Evolutionary conservation across 2,329 filamentous ascomycete genomes (phyloP).

Genomic region (Beauveria sp.): DNA sequence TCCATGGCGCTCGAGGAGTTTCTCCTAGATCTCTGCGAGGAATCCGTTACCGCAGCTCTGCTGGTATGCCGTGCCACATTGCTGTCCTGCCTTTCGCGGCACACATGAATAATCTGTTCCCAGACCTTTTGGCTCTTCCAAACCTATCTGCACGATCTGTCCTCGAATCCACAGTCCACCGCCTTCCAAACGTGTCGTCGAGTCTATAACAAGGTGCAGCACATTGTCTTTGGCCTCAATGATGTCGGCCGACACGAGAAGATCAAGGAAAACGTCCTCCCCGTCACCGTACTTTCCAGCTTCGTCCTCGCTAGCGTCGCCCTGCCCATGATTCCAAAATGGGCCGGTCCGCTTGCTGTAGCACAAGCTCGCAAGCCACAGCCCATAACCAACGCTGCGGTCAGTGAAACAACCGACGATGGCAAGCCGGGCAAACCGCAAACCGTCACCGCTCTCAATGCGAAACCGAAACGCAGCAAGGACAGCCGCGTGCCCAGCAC

Average conservation of each 20-base stretch:
- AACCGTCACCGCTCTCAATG: conserved; percentile 49
- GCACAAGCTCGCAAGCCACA: conserved; percentile 74
- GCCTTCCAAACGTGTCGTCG: conserved; percentile 76
- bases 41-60: conserved; percentile 76
- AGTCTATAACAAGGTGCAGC: conserved; percentile 82
- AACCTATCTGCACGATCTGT: conserved; percentile 77
- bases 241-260: conserved; percentile 63
- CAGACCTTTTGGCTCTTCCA: conserved; percentile 90
- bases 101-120: background rate
- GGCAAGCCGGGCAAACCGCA: conserved; percentile 58
- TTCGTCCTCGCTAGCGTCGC: conserved; percentile 72
- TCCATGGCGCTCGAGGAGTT: conserved; percentile 89
- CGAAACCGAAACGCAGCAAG: conserved; percentile 41
- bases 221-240: conserved; percentile 74
- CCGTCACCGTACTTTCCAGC: conserved; percentile 73
- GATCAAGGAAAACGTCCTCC: conserved; percentile 74
- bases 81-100: background rate
- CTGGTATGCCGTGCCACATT: conserved; percentile 46
- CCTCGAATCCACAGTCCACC: conserved; percentile 64
- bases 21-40: conserved; percentile 76
- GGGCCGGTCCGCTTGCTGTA: conserved; percentile 73
- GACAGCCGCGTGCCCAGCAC: conserved; percentile 39
- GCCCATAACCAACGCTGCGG: conserved; percentile 22
- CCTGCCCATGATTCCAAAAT: conserved; percentile 65
- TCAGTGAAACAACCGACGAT: conserved; percentile 34